Percentiles rank a stretch among this genome's conserved stretches.
These are phyloP conservation scores for Pseudopithomyces chartarum DNA, from an alignment of 2,329 filamentous ascomycete species.

Conservation along the genomic window DNA sequence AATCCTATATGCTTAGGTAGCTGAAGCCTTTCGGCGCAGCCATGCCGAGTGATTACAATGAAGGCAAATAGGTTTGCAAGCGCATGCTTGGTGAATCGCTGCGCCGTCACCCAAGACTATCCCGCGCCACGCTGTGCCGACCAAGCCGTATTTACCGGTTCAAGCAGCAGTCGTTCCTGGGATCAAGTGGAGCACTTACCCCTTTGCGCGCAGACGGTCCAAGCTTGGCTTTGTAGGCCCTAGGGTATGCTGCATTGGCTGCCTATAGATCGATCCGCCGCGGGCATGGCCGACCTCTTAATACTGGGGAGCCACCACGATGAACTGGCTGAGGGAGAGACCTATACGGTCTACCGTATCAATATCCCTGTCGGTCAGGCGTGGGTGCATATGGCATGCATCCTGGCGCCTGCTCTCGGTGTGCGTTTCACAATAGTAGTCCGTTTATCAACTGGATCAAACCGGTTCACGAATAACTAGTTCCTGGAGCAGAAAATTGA, in stretches of 20 bases:
- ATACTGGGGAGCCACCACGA: slow-evolving; percentile 11
- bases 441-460: slow-evolving; percentile 49
- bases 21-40: slow-evolving; percentile 41
- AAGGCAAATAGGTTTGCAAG: slow-evolving; percentile 60
- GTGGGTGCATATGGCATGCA: slow-evolving; percentile 45
- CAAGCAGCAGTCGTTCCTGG: slow-evolving; percentile 57
- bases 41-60: slow-evolving; percentile 56
- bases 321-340: background rate
- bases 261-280: slow-evolving; percentile 52
- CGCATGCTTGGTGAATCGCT: slow-evolving; percentile 56
- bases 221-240: slow-evolving; percentile 50
- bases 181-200: slow-evolving; percentile 59
- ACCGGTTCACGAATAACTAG: slow-evolving; percentile 32
- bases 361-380: slow-evolving; percentile 52
- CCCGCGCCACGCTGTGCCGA: slow-evolving; percentile 53
- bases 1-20: background rate
- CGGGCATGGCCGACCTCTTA: slow-evolving; percentile 41
- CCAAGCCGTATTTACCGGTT: slow-evolving; percentile 61
- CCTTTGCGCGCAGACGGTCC: slow-evolving; percentile 54
- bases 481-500: slow-evolving; percentile 34
- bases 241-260: slow-evolving; percentile 52
- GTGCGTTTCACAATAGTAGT: slow-evolving; percentile 37
- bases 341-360: slow-evolving; percentile 51
- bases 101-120: slow-evolving; percentile 47
- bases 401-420: slow-evolving; percentile 37